Conservation (phyloP, 345 rosid species). For the Salix brachista region DNA sequence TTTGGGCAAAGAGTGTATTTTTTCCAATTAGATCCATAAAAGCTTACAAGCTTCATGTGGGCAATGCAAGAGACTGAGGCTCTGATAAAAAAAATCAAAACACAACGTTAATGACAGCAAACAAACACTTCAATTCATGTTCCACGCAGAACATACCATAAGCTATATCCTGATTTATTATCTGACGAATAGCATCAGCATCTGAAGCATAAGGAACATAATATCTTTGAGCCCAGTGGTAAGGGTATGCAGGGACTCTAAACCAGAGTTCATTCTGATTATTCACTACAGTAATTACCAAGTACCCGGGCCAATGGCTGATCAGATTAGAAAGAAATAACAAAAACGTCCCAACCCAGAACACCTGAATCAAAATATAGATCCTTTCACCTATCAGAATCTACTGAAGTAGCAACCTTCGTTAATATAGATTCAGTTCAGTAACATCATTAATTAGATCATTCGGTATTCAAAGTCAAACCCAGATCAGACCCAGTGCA, state of each 20-base stretch:
- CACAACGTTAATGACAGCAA: neutral
- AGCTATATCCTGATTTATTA: constrained; percentile 54
- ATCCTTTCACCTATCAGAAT: neutral
- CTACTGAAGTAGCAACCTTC: neutral
- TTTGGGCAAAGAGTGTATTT: too few species aligned
- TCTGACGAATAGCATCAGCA: constrained; percentile 41
- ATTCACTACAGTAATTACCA: too few species aligned
- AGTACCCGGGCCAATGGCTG: neutral
- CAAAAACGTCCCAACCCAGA: neutral
- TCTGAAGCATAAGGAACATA: too few species aligned
- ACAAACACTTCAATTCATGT: neutral
- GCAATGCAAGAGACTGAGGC: neutral
- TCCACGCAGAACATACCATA: constrained; percentile 41
- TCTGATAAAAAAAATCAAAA: neutral
- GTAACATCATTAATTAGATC: neutral
- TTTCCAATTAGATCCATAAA: neutral
- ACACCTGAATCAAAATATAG: neutral
- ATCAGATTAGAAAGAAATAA: neutral
- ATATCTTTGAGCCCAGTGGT: too few species aligned
- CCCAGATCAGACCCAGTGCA: neutral
- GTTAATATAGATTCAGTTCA: neutral
- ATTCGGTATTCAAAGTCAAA: neutral
- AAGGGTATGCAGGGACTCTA: too few species aligned
- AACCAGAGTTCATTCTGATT: too few species aligned
- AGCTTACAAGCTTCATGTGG: neutral